Base-by-base conservation (phyloP, 768 basidiomycete genomes). In the Boletus fagicola region DNA sequence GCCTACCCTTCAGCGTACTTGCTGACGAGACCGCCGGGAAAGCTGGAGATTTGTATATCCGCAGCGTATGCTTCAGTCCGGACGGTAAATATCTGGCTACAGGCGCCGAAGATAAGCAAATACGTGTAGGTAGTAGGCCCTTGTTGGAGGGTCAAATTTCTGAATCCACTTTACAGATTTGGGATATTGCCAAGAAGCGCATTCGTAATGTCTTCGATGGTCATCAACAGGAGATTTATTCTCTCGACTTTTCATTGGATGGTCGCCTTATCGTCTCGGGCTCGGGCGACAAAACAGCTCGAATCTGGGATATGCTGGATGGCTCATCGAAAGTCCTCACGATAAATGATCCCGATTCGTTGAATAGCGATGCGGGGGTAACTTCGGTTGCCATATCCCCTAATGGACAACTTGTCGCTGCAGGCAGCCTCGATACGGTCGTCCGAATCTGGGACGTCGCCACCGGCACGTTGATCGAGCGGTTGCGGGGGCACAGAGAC, bases 161-260 rank as follows among this genome's bases (percentile, higher is more conserved):
- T 64, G 43, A 67, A 53, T 45, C 39, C 18, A 47, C 60, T n/a
- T 36, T 42, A 31, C 50, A 94, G 90, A 92, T 97, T 64, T 97
- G 94, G 94, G 92, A 95, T 65, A 92, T 97, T 63, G 80, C 80
- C 46, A 86, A 85, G 65, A 87, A 87, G 64, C 82, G 83, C 36
- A 91, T 95, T 67, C 83, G 86, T 54, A 86, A 83, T 60, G 77
- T 90, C 11, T 92, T 95, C 65, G 86, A 90, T 61, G 94, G 94
- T 5, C 94, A 97, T 74, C 84, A 85, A 65, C 90, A 93, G 68
- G 94, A 96, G 67, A 94, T 97, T 66, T 96, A 96, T 74, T 92
- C 93, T 1, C 86, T 97, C 61, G 92, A 91, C 72, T 96, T 94
- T 74, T 91, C 92, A 2, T 74, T 79, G n/a, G 90, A 94, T 63